Evolutionary conservation across 805 yeast genomes (phyloP).

Genomic region (Yarrowia phangngaensis): DNA sequence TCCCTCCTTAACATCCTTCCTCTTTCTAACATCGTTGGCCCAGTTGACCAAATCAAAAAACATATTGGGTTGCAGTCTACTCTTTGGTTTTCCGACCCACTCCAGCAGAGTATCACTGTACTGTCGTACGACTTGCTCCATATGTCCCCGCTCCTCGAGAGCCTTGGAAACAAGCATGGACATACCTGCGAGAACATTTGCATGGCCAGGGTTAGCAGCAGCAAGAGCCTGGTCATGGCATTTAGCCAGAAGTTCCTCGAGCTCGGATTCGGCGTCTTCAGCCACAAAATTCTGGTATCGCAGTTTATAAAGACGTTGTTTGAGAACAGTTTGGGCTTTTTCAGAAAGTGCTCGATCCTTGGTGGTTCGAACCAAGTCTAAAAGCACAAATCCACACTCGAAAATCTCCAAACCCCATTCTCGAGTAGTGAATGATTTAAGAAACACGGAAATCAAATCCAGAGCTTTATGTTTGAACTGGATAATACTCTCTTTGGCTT

Average conservation of each 20-base stretch:
- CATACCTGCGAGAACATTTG: constrained; percentile 22
- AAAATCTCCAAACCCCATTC: constrained; percentile 38
- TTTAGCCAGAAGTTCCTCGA: constrained; percentile 34
- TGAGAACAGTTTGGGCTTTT: constrained; percentile 70
- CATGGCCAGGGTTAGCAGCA: constrained; percentile 40
- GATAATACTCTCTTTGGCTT: constrained; percentile 75
- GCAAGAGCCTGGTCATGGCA: constrained; percentile 42
- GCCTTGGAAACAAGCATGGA: constrained; percentile 63
- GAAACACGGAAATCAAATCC: constrained; percentile 68
- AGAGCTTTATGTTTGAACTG: constrained; percentile 73
- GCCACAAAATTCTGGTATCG: constrained; percentile 35
- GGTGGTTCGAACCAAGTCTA: constrained; percentile 61
- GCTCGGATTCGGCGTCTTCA: constrained; percentile 33
- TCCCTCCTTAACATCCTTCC: constrained; percentile 3
- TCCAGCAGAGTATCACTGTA: constrained; percentile 54
- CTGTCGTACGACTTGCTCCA: constrained; percentile 46
- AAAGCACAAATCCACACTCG: constrained; percentile 50
- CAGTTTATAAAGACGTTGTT: constrained; percentile 54
- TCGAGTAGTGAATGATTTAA: constrained; percentile 43
- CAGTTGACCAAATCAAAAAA: constrained; percentile 80
- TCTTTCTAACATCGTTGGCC: constrained; percentile 40
- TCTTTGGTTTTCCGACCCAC: constrained; percentile 54
- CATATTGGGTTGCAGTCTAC: constrained; percentile 52
- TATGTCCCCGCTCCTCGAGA: constrained; percentile 34
- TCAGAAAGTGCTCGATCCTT: constrained; percentile 65